Evolutionary conservation across 2,329 filamentous ascomycete genomes (phyloP), one percentile per base, ranked within the genome.

Genomic region (Coleophoma eucalyptorum): DNA sequence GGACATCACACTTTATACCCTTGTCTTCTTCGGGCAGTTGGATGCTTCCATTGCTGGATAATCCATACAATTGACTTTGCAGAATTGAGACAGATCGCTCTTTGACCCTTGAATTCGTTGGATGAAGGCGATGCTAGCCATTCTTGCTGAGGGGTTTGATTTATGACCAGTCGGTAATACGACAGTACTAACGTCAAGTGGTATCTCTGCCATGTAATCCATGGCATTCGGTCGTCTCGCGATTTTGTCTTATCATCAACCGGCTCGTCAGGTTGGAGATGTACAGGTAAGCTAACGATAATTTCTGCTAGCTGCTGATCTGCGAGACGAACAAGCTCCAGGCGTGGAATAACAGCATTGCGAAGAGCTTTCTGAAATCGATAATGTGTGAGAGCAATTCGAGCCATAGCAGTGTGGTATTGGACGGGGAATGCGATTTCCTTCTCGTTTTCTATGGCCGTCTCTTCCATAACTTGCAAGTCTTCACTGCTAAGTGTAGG

Each of bases 121-220:
- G 7, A 37, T 2, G 32, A 19, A 18, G 40, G 40, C 4, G 43
- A 38, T 21, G 43, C 26, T 2, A 44, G 16, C 48, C 48, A 49
- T 44, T 43, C 21, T 34, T 49, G 20, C 26, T 49, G 48, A 35
- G 44, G 48, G 3, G 44, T 41, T 20, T 33, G n/a, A 18, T 49
- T 49, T 15, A 49, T 32, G n/a, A 20, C 21, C 20, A 49, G 43
- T 13, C 40, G 15, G 19, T 34, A 44, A 37, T 49, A 43, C 12
- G 44, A 12, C n/a, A 46, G n/a, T 21, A 21, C 15, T 33, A 46
- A n/a, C 4, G 21, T n/a, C 5, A 46, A 32, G 26, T 46, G 31
- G 19, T 15, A 32, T 33, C 43, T 31, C 19, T 46, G 43, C 43
- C 43, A 87, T 87, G 58, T 76, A 78, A 68, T 90, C 87, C 7